These are phyloP conservation scores for Histomonas meleagridis DNA, from an alignment of 208 protist species.

Conservation along the genomic window DNA sequence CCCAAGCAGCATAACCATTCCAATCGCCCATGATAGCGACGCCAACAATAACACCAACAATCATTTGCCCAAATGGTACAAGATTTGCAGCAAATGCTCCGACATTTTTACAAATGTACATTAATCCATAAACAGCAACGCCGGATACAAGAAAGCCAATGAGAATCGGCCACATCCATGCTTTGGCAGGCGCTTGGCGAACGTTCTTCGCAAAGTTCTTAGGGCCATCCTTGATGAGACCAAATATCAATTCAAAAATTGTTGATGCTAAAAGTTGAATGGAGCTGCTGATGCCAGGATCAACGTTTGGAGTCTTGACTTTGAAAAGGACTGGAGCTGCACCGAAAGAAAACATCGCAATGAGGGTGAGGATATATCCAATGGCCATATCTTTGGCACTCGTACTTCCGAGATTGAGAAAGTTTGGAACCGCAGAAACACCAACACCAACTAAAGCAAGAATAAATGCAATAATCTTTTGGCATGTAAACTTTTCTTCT, in stretches of 20 bases:
- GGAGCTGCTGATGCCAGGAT: not conserved
- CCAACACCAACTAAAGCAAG: not conserved
- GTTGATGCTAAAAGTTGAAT: not conserved
- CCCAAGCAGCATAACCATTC: not conserved
- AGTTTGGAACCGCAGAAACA: not conserved
- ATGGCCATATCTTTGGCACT: not conserved
- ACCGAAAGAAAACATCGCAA: not conserved
- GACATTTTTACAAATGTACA: not conserved
- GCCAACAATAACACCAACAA: not conserved
- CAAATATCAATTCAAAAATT: not conserved
- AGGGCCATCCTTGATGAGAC: not conserved
- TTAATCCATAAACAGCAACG: not conserved
- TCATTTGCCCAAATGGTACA: not conserved
- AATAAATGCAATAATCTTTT: not conserved
- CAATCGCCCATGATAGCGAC: not conserved
- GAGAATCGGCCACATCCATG: not conserved
- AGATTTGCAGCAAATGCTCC: not conserved
- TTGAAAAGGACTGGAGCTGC: not conserved
- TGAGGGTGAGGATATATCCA: not conserved
- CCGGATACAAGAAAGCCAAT: not conserved
- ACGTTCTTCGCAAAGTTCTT: not conserved
- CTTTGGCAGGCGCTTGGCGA: not conserved
- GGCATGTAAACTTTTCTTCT: not conserved
- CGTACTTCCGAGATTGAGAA: not conserved
- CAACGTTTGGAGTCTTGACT: not conserved